phyloP scores from a whole-genome alignment of 208 protist species.

The Kentomonas sorsogonicus region DNA sequence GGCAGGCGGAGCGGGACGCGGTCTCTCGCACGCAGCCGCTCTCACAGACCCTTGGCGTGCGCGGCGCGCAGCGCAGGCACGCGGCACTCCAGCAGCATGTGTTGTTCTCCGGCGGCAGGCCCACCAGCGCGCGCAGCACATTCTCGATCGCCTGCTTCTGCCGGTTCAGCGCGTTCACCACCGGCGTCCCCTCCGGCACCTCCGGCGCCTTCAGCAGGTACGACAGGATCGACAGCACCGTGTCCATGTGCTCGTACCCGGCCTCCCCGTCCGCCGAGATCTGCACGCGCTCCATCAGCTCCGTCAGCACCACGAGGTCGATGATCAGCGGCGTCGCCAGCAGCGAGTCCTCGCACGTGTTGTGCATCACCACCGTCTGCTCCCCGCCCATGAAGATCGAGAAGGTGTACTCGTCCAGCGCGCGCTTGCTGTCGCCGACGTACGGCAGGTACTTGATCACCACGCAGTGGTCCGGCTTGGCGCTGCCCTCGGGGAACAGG shows the following conservation, averaged over 20 bases:
- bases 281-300: conserved; percentile 93
- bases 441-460: conserved; percentile 99
- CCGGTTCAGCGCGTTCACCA: conserved; percentile 97
- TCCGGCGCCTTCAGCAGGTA: conserved; percentile 97
- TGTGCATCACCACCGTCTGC: conserved; percentile 95
- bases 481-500: conserved; percentile 87
- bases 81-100: conserved; percentile 96
- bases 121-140: conserved; percentile 93
- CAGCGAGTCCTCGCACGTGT: conserved; percentile 99
- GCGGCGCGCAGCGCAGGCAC: conserved; percentile 45
- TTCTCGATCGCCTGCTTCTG: conserved; percentile 95
- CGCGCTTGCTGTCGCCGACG: conserved; percentile 97
- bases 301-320: conserved; percentile 96
- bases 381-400: conserved; percentile 98
- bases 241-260: conserved; percentile 86
- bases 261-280: conserved; percentile 31
- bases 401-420: conserved; percentile 98
- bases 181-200: conserved; percentile 91
- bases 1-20: neutral
- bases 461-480: conserved; percentile 97
- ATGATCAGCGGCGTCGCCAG: conserved; percentile 98
- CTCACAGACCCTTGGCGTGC: no score
- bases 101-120: conserved; percentile 92
- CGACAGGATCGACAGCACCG: conserved; percentile 92
- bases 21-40: neutral